Conservation (phyloP, 257 asterid genomes). For the Hygrophila difformis region DNA sequence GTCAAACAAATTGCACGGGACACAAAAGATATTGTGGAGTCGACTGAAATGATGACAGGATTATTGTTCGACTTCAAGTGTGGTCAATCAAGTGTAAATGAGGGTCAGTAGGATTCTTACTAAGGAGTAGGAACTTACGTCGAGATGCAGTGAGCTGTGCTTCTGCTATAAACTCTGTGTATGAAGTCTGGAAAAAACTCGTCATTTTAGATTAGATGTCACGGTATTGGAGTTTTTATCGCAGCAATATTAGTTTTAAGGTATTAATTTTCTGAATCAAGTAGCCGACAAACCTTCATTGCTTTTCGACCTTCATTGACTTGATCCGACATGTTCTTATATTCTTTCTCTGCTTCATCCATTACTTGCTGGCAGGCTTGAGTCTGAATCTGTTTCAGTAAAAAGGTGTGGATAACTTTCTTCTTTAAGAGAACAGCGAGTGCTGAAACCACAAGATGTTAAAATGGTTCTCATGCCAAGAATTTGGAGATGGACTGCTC, state of each 20-base stretch:
- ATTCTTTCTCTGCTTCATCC: conserved; percentile 77
- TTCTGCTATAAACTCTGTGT: conserved; percentile 56
- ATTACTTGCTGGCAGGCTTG: conserved; percentile 66
- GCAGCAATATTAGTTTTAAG: too few relatives aligned
- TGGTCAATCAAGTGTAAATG: background rate
- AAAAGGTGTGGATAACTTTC: conserved; percentile 3
- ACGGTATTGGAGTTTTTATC: background rate
- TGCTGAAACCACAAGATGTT: conserved; percentile 1
- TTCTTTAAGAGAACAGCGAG: conserved; percentile 1
- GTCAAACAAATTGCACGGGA: background rate
- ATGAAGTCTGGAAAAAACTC: conserved; percentile 63
- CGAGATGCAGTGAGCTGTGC: conserved; percentile 68
- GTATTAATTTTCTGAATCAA: too few relatives aligned
- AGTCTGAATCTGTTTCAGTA: conserved; percentile 53
- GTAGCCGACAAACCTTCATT: conserved; percentile 59
- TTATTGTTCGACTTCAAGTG: too few relatives aligned
- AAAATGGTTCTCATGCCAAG: too few relatives aligned
- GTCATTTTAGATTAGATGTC: conserved; percentile 16
- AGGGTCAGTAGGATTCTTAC: background rate
- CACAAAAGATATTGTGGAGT: too few relatives aligned
- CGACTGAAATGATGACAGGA: too few relatives aligned
- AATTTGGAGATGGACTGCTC: too few relatives aligned
- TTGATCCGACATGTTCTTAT: conserved; percentile 53
- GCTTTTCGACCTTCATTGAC: conserved; percentile 70
- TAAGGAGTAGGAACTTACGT: conserved; percentile 36